Base-by-base conservation (phyloP, 2,329 filamentous ascomycete species). In the Diaporthe ilicicola region DNA sequence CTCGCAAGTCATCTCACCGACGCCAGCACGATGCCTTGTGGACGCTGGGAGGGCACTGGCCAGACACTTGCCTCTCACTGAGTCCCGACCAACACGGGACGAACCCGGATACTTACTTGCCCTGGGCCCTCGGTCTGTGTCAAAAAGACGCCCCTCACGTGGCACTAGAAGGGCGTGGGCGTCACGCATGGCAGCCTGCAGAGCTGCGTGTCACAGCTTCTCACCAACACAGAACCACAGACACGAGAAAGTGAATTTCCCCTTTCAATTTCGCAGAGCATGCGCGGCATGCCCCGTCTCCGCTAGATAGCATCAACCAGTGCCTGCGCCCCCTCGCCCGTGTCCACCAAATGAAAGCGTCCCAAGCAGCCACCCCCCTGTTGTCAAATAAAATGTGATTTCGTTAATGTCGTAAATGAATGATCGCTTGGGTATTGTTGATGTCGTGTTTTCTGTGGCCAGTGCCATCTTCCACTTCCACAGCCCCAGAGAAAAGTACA, bases 351-450 rank as follows among this genome's bases (percentile, higher is more conserved):
- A 27, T 29, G 37, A 64, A 50, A 50, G 34, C 13, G 4, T 13
- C 22, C 4, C 15, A 22, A 37, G n/a, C 44, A 6, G 15, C 44
- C 44, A 4, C 7, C 4, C 27, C 24, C 29, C 44, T 48, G 42
- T n/a, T 27, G 44, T 5, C 17, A 27, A 37, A 64, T 50, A 27
- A 24, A 24, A 44, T 37, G 34, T 13, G n/a, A 48, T 34, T 64
- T 64, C 59, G 59, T 64, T 64, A 50, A 64, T 64, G 59, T 64
- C 59, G n/a, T 64, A 2, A 64, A 64, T 24, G 34, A 64, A 64
- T 27, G 53, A 59, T 68, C 53, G 50, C 53, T 68, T 51, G 66
- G 66, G 66, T 68, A 68, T 68, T 68, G 66, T 29, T 68, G 66
- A 50, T 68, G 59, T 68, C 53, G 34, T 50, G 44, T 42, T n/a